Base-by-base conservation (phyloP, 129 eudicot genomes). In the Lactuca sativa region DNA sequence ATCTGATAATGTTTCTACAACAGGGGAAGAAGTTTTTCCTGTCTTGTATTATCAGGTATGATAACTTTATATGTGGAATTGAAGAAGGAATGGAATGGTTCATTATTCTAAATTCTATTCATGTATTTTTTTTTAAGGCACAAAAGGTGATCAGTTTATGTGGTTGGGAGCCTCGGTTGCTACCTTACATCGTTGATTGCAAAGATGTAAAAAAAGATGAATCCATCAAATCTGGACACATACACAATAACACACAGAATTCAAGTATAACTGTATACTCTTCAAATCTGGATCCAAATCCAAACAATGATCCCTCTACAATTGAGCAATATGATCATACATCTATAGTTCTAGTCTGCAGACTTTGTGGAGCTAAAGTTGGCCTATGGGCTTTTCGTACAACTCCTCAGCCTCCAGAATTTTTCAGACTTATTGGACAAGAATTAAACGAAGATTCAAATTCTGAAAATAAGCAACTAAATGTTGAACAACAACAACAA, bases 101-200 rank as follows among this genome's bases (percentile, higher is more conserved):
- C 18, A 58, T 30, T 38, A 36, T 12, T 34, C 60, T 56, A 56
- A 44, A 31, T 62, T 68, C n/a, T 79, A n/a, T 54, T 43, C 51
- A 33, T 11, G 6, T 11, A 34, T 51, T 75, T 83, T 78, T 82
- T 72, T 59, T 59, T 13, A 84, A 95, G 99, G 97, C 95, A 16
- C 96, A 83, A 68, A 95, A 82, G 83, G 72, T 95, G 34, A 78
- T 84, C 54, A 90, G 99, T 79, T 79, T 95, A 63, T 85, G 95
- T 86, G 99, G 99, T 37, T 95, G 99, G 99, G 97, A 90, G 76
- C 90, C 90, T 78, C 89, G 81, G 55, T 70, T 61, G 52, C 73
- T 95, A 59, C 97, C 97, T 57, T 95, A 95, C 69, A 75, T 83
- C 25, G 99, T 95, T 66, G 97, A 86, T 71, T 81, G 82, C 76